These are phyloP conservation scores for Diaporthe sp. DNA, from an alignment of 2,329 filamentous ascomycete species.

Conservation along the genomic window DNA sequence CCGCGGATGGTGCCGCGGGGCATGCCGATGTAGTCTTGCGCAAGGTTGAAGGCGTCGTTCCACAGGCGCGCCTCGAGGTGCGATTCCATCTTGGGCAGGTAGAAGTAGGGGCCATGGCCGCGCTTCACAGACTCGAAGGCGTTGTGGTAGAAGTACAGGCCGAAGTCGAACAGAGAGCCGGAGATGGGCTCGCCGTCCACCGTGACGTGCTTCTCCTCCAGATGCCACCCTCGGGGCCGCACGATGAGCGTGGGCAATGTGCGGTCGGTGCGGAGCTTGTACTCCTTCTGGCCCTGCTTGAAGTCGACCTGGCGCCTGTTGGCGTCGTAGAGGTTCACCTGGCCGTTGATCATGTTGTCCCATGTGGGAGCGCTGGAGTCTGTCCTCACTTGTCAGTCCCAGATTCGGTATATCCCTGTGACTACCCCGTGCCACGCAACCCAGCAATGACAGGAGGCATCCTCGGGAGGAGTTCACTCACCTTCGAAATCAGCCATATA, in stretches of 20 bases:
- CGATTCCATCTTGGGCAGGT: conserved; percentile 97
- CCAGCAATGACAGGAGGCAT: not conserved
- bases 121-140: conserved; percentile 87
- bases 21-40: conserved; percentile 93
- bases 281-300: conserved; percentile 94
- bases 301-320: conserved; percentile 96
- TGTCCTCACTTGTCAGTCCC: conserved; percentile 52
- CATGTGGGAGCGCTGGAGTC: conserved; percentile 96
- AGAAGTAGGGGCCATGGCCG: conserved; percentile 95
- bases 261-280: conserved; percentile 95
- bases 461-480: conserved; percentile 54
- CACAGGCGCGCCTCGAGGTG: conserved; percentile 97
- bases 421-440: conserved; percentile 15
- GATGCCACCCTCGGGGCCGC: conserved; percentile 95
- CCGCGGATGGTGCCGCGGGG: conserved; percentile 91
- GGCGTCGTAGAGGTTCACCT: conserved; percentile 97
- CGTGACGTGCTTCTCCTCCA: conserved; percentile 98
- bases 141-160: conserved; percentile 99
- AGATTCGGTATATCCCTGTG: not conserved
- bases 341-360: conserved; percentile 99
- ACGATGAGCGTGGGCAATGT: conserved; percentile 90
- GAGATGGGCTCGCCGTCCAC: conserved; percentile 96
- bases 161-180: conserved; percentile 94
- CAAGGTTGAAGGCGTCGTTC: conserved; percentile 98
- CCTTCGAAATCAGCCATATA: conserved; percentile 99